Conservation (phyloP, 108 stramenopile genomes). For the Conticribra weissflogii region DNA sequence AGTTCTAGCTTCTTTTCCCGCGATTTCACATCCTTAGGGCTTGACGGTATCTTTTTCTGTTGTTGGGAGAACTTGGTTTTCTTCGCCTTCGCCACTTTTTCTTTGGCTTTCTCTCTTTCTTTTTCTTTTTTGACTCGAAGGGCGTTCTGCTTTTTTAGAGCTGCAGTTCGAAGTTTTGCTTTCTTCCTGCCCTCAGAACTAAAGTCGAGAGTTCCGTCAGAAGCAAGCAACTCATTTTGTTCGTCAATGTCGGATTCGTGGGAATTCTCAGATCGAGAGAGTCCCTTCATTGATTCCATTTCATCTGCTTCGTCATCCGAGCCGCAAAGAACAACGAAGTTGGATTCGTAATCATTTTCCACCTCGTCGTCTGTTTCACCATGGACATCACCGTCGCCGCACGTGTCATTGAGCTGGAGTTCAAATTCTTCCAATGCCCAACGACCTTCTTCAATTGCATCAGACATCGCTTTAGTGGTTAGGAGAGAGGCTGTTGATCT, state of each 20-base stretch:
- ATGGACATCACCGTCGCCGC: conserved; percentile 57
- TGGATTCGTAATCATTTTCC: conserved; percentile 67
- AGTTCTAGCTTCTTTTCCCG: conserved; percentile 51
- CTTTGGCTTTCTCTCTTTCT: conserved; percentile 43
- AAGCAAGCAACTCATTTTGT: conserved; percentile 73
- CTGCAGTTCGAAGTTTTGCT: conserved; percentile 71
- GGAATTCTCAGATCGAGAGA: conserved; percentile 6
- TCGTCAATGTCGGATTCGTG: conserved; percentile 70
- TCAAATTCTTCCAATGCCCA: conserved; percentile 80
- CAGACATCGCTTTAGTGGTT: conserved; percentile 67
- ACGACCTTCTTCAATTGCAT: conserved; percentile 78
- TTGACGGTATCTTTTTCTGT: conserved; percentile 6
- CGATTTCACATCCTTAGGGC: conserved; percentile 38
- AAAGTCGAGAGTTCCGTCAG: conserved; percentile 77
- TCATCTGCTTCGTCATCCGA: conserved; percentile 85
- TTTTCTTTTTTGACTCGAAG: conserved; percentile 67
- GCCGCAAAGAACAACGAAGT: conserved; percentile 66
- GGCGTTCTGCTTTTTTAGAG: conserved; percentile 68
- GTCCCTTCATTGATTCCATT: conserved; percentile 30
- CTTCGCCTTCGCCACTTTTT: conserved; percentile 32
- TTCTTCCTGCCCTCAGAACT: conserved; percentile 71
- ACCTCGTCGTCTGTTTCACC: conserved; percentile 53
- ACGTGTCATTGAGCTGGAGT: conserved; percentile 58
- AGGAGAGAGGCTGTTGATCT: conserved; percentile 48
- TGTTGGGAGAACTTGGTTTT: conserved; percentile 35